These are phyloP conservation scores for Aspergillus aculeatinus DNA, from an alignment of 2,329 filamentous ascomycete species.

Conservation along the genomic window DNA sequence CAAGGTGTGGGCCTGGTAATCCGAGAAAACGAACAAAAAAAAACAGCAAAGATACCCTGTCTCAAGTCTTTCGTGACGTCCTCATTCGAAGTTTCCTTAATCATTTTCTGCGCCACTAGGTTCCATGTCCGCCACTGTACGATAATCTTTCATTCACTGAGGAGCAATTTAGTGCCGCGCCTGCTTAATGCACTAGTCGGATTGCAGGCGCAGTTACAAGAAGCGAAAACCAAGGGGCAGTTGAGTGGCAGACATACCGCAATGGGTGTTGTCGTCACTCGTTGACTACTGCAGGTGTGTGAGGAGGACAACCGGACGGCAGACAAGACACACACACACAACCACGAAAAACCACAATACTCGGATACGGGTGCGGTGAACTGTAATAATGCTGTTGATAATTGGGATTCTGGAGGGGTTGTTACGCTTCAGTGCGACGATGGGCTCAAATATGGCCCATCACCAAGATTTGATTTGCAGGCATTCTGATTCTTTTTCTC, in stretches of 20 bases:
- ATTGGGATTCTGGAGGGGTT: slow-evolving; percentile 12
- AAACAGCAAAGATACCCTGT: slow-evolving; percentile 39
- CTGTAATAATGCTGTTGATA: slow-evolving; percentile 20
- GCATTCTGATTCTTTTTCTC: slow-evolving; percentile 6
- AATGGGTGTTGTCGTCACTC: background rate
- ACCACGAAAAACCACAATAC: slow-evolving; percentile 18
- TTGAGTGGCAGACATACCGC: slow-evolving; percentile 4
- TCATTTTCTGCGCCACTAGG: slow-evolving; percentile 36
- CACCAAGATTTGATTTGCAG: slow-evolving; percentile 1
- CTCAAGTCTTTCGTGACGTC: slow-evolving; percentile 36
- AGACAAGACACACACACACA: slow-evolving; percentile 14
- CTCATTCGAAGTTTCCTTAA: slow-evolving; percentile 36
- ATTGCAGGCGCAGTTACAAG: slow-evolving; percentile 15
- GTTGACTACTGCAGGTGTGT: slow-evolving; percentile 5
- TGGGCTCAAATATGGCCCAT: slow-evolving; percentile 7
- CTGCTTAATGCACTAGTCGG: slow-evolving; percentile 28
- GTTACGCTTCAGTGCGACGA: slow-evolving; percentile 20
- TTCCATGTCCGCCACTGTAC: slow-evolving; percentile 42
- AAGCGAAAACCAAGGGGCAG: slow-evolving; percentile 14
- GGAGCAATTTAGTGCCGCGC: slow-evolving; percentile 23
- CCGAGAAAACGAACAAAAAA: slow-evolving; percentile 22
- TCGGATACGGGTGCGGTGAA: slow-evolving; percentile 17
- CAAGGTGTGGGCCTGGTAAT: slow-evolving; percentile 82
- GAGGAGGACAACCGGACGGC: slow-evolving; percentile 8
- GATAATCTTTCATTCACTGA: slow-evolving; percentile 44